Conservation (phyloP, 495 filamentous ascomycete species). For the Podospora pseudopauciseta region DNA sequence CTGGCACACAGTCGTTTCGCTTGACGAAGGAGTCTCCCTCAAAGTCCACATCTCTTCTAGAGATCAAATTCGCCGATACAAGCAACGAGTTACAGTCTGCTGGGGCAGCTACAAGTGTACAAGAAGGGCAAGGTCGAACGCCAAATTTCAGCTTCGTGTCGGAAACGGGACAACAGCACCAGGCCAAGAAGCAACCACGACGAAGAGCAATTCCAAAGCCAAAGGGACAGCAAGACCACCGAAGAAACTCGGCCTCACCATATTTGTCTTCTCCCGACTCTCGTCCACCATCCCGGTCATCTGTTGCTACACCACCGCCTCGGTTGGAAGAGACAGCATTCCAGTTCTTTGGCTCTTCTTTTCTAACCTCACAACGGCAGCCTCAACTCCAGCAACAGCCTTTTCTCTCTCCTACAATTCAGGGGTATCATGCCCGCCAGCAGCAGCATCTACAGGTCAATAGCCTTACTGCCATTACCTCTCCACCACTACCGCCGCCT, state of each 20-base stretch:
- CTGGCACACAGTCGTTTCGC: not conserved
- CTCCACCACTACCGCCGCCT: not conserved
- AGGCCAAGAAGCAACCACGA: slow-evolving; percentile 17
- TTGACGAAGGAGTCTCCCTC: slow-evolving; percentile 1
- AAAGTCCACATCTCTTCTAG: slow-evolving; percentile 1
- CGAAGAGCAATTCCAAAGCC: slow-evolving; percentile 5
- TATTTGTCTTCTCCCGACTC: not conserved
- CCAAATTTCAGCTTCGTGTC: not conserved
- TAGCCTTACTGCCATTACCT: not conserved
- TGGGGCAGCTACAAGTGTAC: not conserved
- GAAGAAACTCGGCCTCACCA: slow-evolving; percentile 12
- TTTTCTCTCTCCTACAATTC: not conserved
- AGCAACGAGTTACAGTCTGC: slow-evolving; percentile 1
- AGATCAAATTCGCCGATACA: slow-evolving; percentile 25
- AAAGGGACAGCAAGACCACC: slow-evolving; percentile 4
- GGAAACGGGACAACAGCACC: slow-evolving; percentile 7
- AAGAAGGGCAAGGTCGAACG: not conserved
- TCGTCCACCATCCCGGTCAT: slow-evolving; percentile 1
- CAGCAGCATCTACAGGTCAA: not conserved
- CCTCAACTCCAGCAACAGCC: not conserved
- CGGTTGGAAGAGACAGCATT: not conserved
- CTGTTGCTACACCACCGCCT: not conserved
- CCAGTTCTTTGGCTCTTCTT: not conserved
- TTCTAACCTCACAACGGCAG: too few species aligned
- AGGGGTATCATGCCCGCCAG: not conserved